Conservation (phyloP, 768 basidiomycete species). For the Amanita muscaria region DNA sequence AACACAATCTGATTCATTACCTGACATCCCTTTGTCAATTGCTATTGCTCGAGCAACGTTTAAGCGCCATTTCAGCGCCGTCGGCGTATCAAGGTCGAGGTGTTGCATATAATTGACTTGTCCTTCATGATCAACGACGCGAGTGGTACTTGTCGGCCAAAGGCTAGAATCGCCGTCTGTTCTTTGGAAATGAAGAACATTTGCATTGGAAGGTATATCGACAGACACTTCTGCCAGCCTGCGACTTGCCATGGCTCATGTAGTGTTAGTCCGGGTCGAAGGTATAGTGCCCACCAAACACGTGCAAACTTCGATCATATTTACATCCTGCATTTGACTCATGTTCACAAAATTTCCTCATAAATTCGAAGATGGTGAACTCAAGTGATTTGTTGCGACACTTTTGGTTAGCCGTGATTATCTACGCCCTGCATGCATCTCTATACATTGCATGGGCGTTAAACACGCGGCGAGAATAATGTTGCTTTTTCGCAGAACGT, state of each 20-base stretch:
- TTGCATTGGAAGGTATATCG: conserved; percentile 41
- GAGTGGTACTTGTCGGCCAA: conserved; percentile 53
- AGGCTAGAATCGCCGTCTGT: conserved; percentile 47
- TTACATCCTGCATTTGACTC: no score
- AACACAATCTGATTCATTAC: conserved; percentile 35
- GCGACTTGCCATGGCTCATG: conserved; percentile 20
- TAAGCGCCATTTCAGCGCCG: conserved; percentile 51
- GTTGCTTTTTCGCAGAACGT: conserved; percentile 47
- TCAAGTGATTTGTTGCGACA: no score
- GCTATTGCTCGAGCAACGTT: conserved; percentile 34
- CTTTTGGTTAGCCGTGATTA: conserved; percentile 58
- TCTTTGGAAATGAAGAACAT: conserved; percentile 48
- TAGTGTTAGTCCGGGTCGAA: background rate
- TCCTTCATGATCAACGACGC: conserved; percentile 46
- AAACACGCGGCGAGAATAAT: conserved; percentile 59
- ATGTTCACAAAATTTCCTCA: background rate
- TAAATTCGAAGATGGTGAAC: background rate
- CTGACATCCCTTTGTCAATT: conserved; percentile 34
- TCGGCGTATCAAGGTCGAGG: conserved; percentile 39
- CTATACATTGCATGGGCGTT: conserved; percentile 47
- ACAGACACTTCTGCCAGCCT: conserved; percentile 18
- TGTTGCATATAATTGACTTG: conserved; percentile 66
- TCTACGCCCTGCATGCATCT: conserved; percentile 47
- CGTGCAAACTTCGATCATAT: no score
- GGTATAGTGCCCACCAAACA: background rate